Evolutionary conservation across 257 asterid species (phyloP).

Genomic region (Solanum gandarillasii): DNA sequence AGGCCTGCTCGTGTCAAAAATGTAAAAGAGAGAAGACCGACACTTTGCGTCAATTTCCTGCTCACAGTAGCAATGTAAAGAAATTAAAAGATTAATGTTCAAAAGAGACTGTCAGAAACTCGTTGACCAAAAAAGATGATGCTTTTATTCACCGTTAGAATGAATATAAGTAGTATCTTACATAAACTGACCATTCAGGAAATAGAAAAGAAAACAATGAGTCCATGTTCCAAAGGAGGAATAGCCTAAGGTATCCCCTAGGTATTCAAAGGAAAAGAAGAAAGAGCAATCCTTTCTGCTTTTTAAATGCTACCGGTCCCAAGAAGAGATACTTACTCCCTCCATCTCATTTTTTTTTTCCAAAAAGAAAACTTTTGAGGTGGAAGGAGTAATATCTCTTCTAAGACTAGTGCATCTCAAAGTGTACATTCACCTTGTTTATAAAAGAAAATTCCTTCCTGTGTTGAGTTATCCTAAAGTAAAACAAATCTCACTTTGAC

Average conservation of each 20-base stretch:
- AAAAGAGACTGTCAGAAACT: background rate
- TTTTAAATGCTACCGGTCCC: background rate
- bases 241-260: background rate
- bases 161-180: background rate
- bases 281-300: background rate
- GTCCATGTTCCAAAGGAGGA: background rate
- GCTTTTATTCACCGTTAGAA: background rate
- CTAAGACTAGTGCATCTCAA: background rate
- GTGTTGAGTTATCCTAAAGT: background rate
- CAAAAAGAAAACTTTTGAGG: background rate
- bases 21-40: slow-evolving; percentile 88
- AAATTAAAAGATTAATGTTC: slow-evolving; percentile 3
- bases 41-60: slow-evolving; percentile 79
- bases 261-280: background rate
- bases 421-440: background rate
- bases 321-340: background rate
- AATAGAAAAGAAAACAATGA: background rate
- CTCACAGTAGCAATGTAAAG: slow-evolving; percentile 7
- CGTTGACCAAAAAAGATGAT: background rate
- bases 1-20: slow-evolving; percentile 68
- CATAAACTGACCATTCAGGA: background rate
- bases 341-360: background rate
- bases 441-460: background rate
- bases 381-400: background rate
- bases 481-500: background rate